These are phyloP conservation scores for Chytriomyces hyalinus DNA, from an alignment of 192 early-diverging fungal genomes.

Conservation along the genomic window DNA sequence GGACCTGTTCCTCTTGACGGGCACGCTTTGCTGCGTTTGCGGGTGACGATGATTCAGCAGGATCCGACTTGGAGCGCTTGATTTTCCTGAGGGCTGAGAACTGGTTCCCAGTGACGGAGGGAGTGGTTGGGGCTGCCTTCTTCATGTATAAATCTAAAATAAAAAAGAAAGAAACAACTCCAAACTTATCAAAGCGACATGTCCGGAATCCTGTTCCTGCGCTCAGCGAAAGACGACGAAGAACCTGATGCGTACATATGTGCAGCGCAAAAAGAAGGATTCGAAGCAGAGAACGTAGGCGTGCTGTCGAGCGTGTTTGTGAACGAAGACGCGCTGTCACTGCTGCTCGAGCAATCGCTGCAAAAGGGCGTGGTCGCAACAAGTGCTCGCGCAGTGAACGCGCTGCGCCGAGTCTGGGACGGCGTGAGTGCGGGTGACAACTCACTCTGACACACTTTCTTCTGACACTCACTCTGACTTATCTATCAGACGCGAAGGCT, in stretches of 20 bases:
- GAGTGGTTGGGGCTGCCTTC: too few relatives aligned
- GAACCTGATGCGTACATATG: not conserved
- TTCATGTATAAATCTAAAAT: not conserved
- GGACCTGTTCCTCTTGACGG: too few relatives aligned
- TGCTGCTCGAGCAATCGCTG: not conserved
- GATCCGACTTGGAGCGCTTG: conserved; percentile 11
- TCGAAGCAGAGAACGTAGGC: not conserved
- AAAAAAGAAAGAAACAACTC: not conserved
- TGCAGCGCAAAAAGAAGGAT: not conserved
- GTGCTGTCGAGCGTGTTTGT: not conserved
- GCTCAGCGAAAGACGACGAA: not conserved
- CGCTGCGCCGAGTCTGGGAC: too few relatives aligned
- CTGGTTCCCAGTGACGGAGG: not conserved
- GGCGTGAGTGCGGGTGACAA: too few relatives aligned
- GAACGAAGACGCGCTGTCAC: not conserved
- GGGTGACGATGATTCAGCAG: too few relatives aligned
- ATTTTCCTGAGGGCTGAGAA: conserved; percentile 12
- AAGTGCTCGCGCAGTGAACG: not conserved
- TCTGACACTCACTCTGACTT: not conserved
- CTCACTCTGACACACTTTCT: too few relatives aligned
- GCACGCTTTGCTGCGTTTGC: too few relatives aligned
- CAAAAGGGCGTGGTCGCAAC: not conserved
- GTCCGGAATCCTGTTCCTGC: not conserved
- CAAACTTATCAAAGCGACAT: not conserved
- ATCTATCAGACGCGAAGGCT: not conserved